Conservation (phyloP, 257 asterid species). For the Linderniella brevidens region DNA sequence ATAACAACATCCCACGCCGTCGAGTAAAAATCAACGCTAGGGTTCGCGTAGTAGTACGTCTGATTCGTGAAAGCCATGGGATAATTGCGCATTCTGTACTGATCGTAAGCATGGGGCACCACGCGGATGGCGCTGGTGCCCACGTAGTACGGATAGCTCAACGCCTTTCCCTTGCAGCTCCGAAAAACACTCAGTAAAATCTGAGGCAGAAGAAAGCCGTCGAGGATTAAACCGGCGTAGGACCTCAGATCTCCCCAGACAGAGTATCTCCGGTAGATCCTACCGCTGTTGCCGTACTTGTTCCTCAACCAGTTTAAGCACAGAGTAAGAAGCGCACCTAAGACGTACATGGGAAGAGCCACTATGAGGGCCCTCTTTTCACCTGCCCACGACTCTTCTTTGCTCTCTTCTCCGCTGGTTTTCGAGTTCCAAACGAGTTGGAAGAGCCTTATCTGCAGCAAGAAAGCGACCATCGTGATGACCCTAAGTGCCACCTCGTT, state of each 20-base stretch:
- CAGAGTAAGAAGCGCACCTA: conserved; percentile 26
- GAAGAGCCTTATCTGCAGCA: conserved; percentile 34
- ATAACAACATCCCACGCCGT: conserved; percentile 57
- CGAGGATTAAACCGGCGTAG: conserved; percentile 42
- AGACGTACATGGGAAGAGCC: conserved; percentile 18
- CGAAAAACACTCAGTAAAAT: conserved; percentile 27
- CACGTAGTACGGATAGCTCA: conserved; percentile 26
- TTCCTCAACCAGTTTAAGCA: conserved; percentile 19
- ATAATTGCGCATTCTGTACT: conserved; percentile 29
- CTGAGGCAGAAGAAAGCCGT: conserved; percentile 60
- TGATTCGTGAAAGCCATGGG: conserved; percentile 12
- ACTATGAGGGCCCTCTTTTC: conserved; percentile 19
- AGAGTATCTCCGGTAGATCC: conserved; percentile 5
- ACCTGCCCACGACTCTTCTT: too few species aligned
- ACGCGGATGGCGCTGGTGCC: conserved; percentile 40
- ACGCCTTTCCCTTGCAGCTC: conserved; percentile 20
- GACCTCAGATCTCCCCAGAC: conserved; percentile 32
- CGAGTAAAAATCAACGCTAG: conserved; percentile 40
- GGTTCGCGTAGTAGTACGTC: conserved; percentile 47
- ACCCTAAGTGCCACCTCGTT: conserved; percentile 44
- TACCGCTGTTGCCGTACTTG: neutral
- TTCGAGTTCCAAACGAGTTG: conserved; percentile 46
- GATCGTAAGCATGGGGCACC: conserved; percentile 61
- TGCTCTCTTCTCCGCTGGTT: conserved; percentile 10
- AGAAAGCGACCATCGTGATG: conserved; percentile 38